Evolutionary conservation across 148 eudicot species (phyloP).

Genomic region (Persicaria tinctoria): DNA sequence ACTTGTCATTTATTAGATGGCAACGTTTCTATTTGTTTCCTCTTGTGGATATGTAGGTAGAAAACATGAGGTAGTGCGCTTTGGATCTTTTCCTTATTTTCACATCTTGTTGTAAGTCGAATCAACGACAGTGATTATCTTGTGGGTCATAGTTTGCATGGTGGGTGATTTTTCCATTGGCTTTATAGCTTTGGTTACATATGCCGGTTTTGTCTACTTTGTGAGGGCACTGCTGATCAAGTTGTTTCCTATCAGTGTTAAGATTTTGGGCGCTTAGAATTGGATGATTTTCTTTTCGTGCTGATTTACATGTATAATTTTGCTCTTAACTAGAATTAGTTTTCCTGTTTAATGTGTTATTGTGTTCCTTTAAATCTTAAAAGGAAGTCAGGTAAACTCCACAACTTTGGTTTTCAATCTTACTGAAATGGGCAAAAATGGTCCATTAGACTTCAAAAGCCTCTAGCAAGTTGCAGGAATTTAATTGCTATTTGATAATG

Average conservation of each 20-base stretch:
- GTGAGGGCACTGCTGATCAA: background rate
- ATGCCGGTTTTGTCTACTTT: background rate
- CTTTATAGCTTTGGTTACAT: background rate
- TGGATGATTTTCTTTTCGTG: background rate
- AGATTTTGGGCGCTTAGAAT: background rate
- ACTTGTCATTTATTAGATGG: constrained; percentile 2
- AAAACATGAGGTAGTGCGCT: constrained; percentile 10
- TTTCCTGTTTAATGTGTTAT: background rate
- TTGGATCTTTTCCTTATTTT: constrained; percentile 5
- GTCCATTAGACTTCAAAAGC: background rate
- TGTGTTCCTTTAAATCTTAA: background rate
- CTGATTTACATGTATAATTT: background rate
- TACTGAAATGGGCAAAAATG: background rate
- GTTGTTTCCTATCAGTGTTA: background rate
- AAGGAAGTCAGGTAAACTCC: background rate
- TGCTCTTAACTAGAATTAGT: background rate
- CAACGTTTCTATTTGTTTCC: constrained; percentile 3
- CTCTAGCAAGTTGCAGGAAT: background rate
- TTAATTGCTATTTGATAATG: background rate
- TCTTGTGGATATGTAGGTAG: constrained; percentile 9
- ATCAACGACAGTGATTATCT: background rate
- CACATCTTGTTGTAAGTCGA: constrained; percentile 3
- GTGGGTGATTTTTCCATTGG: background rate
- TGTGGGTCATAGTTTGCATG: constrained; percentile 9
- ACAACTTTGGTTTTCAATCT: background rate